These are phyloP conservation scores for Phytophthora kernoviae DNA, from an alignment of 352 stramenopile species.

Conservation along the genomic window DNA sequence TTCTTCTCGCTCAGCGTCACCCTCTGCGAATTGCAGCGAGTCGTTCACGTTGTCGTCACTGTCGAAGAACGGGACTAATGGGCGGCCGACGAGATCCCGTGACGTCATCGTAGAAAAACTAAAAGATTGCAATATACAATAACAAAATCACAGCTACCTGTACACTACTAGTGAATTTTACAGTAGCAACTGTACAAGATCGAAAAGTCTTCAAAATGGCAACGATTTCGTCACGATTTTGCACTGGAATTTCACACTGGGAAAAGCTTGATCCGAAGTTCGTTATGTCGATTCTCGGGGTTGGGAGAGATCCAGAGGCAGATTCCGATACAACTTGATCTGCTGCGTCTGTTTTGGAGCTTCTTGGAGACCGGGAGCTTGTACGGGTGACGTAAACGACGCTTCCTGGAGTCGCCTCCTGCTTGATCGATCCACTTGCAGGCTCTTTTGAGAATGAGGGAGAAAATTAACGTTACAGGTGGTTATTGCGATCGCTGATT, in stretches of 20 bases:
- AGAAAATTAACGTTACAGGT: slow-evolving; percentile 22
- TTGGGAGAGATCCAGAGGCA: neutral
- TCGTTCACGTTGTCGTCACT: slow-evolving; percentile 78
- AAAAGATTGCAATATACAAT: slow-evolving; percentile 24
- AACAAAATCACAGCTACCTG: neutral
- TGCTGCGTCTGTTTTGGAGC: slow-evolving; percentile 13
- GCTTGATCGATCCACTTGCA: slow-evolving; percentile 16
- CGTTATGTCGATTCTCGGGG: neutral
- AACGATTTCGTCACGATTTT: slow-evolving; percentile 5
- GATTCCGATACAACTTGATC: slow-evolving; percentile 6
- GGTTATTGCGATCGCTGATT: slow-evolving; percentile 23
- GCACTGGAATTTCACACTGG: slow-evolving; percentile 12
- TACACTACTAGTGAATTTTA: neutral
- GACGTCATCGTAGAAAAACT: slow-evolving; percentile 30
- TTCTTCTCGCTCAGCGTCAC: slow-evolving; percentile 46
- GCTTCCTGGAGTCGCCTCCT: slow-evolving; percentile 23
- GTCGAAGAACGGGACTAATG: slow-evolving; percentile 81
- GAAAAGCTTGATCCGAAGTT: neutral
- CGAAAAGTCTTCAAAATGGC: neutral
- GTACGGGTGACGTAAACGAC: slow-evolving; percentile 7
- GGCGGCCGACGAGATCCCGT: slow-evolving; percentile 60
- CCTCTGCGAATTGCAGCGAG: slow-evolving; percentile 44
- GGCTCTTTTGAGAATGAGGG: slow-evolving; percentile 20
- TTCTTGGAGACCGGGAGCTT: slow-evolving; percentile 6
- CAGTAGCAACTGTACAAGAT: slow-evolving; percentile 18